phyloP scores from a whole-genome alignment of 257 asterid species.

The Solanum habrochaites region DNA sequence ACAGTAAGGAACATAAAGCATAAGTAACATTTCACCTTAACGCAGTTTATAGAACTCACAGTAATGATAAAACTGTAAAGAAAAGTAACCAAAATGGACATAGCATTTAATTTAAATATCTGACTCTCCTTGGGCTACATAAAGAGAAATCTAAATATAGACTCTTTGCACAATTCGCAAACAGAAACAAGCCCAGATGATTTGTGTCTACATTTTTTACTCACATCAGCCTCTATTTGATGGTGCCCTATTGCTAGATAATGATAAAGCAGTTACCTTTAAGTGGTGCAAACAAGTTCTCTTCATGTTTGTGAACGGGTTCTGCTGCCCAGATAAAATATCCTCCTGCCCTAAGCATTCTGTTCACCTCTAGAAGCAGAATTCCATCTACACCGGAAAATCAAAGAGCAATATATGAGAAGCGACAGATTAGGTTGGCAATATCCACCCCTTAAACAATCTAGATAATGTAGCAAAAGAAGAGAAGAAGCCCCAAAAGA shows the following conservation, averaged over 20 bases:
- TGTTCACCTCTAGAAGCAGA: constrained; percentile 58
- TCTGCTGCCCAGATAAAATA: constrained; percentile 36
- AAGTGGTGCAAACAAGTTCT: constrained; percentile 20
- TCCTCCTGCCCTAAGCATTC: constrained; percentile 64
- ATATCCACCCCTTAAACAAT: background rate
- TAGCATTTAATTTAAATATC: background rate
- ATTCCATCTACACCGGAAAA: constrained; percentile 34
- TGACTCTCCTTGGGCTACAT: background rate
- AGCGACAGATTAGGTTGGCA: background rate
- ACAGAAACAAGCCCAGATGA: background rate
- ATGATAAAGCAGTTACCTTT: constrained; percentile 24
- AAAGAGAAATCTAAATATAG: background rate
- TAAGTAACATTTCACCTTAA: background rate
- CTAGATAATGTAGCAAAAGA: background rate
- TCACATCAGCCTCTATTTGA: background rate
- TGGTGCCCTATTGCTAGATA: background rate
- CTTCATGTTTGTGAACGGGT: constrained; percentile 13
- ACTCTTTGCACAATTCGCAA: background rate
- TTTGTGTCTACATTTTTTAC: background rate
- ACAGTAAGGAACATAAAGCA: background rate
- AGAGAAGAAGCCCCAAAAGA: background rate
- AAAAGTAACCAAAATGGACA: background rate
- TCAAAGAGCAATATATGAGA: background rate
- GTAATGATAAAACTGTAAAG: background rate
- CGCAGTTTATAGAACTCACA: background rate